Base-by-base conservation (phyloP, 345 rosid species). In the Corymbia maculata region DNA sequence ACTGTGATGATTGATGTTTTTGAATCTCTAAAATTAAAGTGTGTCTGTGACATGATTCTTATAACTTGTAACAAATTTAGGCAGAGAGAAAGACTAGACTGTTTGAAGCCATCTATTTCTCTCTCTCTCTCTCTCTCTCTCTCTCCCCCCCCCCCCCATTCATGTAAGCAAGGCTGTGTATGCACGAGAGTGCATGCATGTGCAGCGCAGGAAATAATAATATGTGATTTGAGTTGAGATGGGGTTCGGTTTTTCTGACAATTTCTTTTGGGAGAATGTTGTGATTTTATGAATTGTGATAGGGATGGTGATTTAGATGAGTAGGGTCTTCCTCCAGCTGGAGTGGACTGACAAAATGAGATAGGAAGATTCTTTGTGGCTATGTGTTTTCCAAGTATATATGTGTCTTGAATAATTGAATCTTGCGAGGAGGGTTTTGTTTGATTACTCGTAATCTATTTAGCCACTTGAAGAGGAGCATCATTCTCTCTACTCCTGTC, bases 301-400 rank as follows among this genome's bases (percentile, higher is more conserved):
- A 53, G 88, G 59, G 66, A 36, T 42, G 82, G 49, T 42, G 42
- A 24, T 87, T 49, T 50, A 14, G 75, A 87, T 82, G 45, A 86
- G 87, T 87, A 89, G 91, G 92, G 90, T 59, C 91, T 85, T 32
- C 28, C 52, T 90, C 90, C 89, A 90, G 93, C 92, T 90, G 86
- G 86, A 87, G 19, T 66, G 59, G 86, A 90, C 85, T 89, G 84
- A 86, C 26, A 13, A 70, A 91, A 91, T 85, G 91, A 91, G 92
- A 90, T 88, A 75, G 88, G 89, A 91, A 92, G 93, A 92, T 93
- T 92, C 93, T 75, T 90, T 89, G 88, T 84, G 87, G 92, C 90
- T 90, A 84, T 92, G 87, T 85, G 90, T 75, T 68, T 50, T 85
- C 52, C 24, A 28, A 13, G 26, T 85, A 47, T n/a, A 32, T 85